Base-by-base conservation (phyloP, 495 filamentous ascomycete genomes). In the Annulohypoxylon stygium region DNA sequence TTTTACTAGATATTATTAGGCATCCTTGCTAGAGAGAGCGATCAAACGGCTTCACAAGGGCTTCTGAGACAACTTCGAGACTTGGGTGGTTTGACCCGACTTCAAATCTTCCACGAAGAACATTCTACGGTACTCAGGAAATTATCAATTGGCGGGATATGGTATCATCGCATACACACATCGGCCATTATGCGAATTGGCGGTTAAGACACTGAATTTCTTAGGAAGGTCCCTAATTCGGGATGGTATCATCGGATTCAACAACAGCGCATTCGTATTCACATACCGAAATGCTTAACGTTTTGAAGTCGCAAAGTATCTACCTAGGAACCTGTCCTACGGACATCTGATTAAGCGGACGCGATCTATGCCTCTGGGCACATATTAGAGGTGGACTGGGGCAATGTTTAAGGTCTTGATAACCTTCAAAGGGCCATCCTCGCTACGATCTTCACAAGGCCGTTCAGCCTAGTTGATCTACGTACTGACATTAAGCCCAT, bases 31-130 rank as follows among this genome's bases (percentile, higher is more conserved):
- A 48, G 39, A 26, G n/a, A 43, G 18, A 34, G 58, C 62, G 67
- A 74, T 71, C 71, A 78, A 71, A 73, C 73, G 45, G 62, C 65
- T 57, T 59, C 45, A 12, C 62, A 62, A 51, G 69, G 69, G 55
- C 20, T 20, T 53, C 67, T 76, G 74, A 78, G 73, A 78, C 76
- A 48, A 67, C 41, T 76, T 59, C 67, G 74, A 72, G 61, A 76
- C 76, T 67, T 45, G 45, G 23, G 26, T 26, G 51, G 73, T 78
- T 76, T 78, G 67, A 69, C 67, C 66, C 67, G 41, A 64, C 64
- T 37, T 69, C 55, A 50, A 57, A 25, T 63, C 25, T 50, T 61
- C 53, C 39, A 51, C 45, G 34, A 34, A 30, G 23, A n/a, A 59
- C 6, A 37, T 36, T 71, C 16, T 36, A 36, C n/a, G 53, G 53